Evolutionary conservation across 2,329 filamentous ascomycete species (phyloP).

Genomic region (Arthrobotrys pseudoclavata): DNA sequence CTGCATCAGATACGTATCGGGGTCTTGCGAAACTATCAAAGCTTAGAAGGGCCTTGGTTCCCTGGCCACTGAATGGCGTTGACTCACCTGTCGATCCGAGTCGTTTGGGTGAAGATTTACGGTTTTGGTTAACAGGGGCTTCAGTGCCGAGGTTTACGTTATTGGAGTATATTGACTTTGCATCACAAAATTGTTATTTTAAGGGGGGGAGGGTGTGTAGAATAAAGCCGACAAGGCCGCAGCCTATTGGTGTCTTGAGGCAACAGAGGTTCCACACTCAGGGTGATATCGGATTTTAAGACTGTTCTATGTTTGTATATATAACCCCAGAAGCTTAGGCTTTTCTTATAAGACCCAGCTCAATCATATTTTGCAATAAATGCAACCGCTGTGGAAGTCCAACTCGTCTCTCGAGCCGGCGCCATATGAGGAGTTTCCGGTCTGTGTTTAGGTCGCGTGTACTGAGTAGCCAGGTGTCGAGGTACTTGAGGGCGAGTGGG

Average conservation of each 20-base stretch:
- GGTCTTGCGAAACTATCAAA: background rate
- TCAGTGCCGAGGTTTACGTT: no score
- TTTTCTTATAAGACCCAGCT: no score
- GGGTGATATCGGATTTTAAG: conserved; percentile 2
- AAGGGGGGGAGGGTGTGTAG: background rate
- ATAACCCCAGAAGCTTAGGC: no score
- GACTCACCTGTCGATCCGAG: background rate
- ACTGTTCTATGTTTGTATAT: no score
- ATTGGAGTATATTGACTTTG: conserved; percentile 11
- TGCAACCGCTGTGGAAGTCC: background rate
- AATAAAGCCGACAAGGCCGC: background rate
- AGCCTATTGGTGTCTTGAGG: background rate
- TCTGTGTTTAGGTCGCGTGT: conserved; percentile 5
- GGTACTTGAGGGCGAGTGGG: background rate
- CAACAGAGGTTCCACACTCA: background rate
- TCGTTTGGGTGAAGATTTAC: background rate
- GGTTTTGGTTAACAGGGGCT: background rate
- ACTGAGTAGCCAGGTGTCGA: background rate
- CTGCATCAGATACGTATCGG: background rate
- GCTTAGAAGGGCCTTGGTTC: background rate
- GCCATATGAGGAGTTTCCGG: conserved; percentile 1
- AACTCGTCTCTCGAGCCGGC: background rate
- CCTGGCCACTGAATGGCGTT: background rate
- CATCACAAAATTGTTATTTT: background rate
- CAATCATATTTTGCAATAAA: background rate